Evolutionary conservation across 345 rosid genomes (phyloP).

Genomic region (Bretschneidera sinensis): DNA sequence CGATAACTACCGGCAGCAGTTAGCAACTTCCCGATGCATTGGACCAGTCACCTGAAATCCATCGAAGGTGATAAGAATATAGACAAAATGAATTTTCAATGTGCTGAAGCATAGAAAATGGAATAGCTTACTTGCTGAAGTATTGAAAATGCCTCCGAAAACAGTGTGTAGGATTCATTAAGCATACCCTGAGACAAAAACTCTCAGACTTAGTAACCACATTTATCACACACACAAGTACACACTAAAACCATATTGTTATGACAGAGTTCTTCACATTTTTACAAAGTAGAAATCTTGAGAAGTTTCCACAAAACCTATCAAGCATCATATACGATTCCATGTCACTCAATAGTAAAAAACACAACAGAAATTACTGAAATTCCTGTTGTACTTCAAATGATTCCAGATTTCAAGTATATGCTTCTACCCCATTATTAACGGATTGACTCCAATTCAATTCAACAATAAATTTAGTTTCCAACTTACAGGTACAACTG

Average conservation of each 20-base stretch:
- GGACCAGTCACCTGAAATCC: conserved; percentile 94
- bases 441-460: not conserved
- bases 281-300: not conserved
- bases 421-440: not conserved
- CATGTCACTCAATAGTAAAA: too few relatives aligned
- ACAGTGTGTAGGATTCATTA: conserved; percentile 86
- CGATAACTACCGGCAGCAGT: conserved; percentile 77
- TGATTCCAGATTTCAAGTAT: not conserved
- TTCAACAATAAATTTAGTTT: not conserved
- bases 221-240: too few relatives aligned
- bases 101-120: conserved; percentile 1
- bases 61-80: conserved; percentile 12
- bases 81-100: not conserved
- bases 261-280: not conserved
- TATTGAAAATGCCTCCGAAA: conserved; percentile 92
- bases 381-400: not conserved
- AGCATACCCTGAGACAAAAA: conserved; percentile 76
- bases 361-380: not conserved
- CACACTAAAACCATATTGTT: too few relatives aligned
- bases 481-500: not conserved
- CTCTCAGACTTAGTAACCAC: not conserved
- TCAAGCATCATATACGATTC: not conserved
- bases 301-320: not conserved
- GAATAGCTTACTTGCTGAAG: conserved; percentile 76
- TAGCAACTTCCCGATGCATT: conserved; percentile 97